Evolutionary conservation across 116 monocot genomes (phyloP), one percentile per base, ranked within the genome.

Genomic region (Phalaenopsis hybrid): DNA sequence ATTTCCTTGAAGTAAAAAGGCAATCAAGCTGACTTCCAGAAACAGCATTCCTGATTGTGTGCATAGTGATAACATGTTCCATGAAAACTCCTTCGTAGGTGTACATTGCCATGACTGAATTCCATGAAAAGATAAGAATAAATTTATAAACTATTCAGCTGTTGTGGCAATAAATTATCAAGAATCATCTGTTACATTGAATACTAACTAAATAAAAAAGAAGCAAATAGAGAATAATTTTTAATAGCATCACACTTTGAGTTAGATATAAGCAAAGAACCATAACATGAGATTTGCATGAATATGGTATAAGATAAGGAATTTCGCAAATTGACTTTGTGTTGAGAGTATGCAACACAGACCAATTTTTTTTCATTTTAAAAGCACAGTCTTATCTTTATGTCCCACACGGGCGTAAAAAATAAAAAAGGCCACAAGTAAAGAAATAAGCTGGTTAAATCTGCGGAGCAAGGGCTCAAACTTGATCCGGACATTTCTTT

Each of bases 1-100:
- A 79, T 98, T 95, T 83, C 95, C 93, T 93, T 98, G 93, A 81
- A 95, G 93, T 81, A 95, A 77, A 84, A 98, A 95, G 8, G 98
- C 93, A 63, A 98, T 81, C 80, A 95, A 81, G 73, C 95, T 95
- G 74, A 98, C 82, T 89, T 98, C 92, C 76, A 96, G 58, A 86
- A 96, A 94, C 52, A 96, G 48, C 89, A 96, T 86, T 51, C 96
- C 96, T 2, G 92, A 94, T 81, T 85, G 82, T 70, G 94, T 94
- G 44, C 89, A 88, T 72, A 96, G 81, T 50, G 96, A 94, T 33
- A 96, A 74, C 59, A 91, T 73, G 83, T 90, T 96, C 94, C 94
- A 96, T 11, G 87, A 88, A 73, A 88, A 86, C 81, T 92, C 92
- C 77, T 89, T 96, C 25, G 85, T 84, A 76, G 92, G 85, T 44